Base-by-base conservation (phyloP, 2,329 filamentous ascomycete species). In the Colletotrichum siamense region DNA sequence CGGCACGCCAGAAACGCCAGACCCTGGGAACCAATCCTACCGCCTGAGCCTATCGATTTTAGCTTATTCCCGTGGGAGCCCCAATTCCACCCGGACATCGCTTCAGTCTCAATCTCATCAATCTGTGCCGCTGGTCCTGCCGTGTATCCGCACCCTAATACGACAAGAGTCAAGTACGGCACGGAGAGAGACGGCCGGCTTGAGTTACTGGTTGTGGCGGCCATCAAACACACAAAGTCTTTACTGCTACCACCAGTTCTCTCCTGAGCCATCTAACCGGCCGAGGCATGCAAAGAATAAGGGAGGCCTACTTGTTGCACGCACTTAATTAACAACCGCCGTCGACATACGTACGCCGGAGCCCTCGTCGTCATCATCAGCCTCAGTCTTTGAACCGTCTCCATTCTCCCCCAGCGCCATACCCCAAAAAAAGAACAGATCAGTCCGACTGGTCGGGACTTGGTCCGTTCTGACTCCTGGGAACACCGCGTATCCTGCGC, bases 41-140 rank as follows among this genome's bases (percentile, higher is more conserved):
- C 49, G 34, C 68, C 72, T 39, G n/a, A 49, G 61, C 36, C 67
- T 59, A 49, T 49, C 59, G n/a, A 30, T 36, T 59, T 57, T 32
- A 73, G 71, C 71, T 71, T 71, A 71, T 71, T 74, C 67, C 67
- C 71, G 34, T 18, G 32, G 44, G 59, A 70, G 66, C 49, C 65
- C 55, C 57, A 34, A 36, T 57, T 57, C 65, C 26, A 10, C 44
- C 65, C 24, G 59, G 39, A n/a, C 39, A n/a, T 65, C 32, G 18
- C 62, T 64, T 32, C 61, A 39, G 28, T n/a, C 61, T 15, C 61
- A 16, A 30, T 59, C 24, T 32, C 66, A 36, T 65, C 62, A 55
- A 55, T 52, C 55, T 39, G 62, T 44, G 57, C 69, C 62, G 52
- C 61, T 28, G 62, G 49, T 30, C 28, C 69, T 75, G 69, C 73